phyloP scores from a whole-genome alignment of 495 filamentous ascomycete genomes.

The Neurospora sp. region DNA sequence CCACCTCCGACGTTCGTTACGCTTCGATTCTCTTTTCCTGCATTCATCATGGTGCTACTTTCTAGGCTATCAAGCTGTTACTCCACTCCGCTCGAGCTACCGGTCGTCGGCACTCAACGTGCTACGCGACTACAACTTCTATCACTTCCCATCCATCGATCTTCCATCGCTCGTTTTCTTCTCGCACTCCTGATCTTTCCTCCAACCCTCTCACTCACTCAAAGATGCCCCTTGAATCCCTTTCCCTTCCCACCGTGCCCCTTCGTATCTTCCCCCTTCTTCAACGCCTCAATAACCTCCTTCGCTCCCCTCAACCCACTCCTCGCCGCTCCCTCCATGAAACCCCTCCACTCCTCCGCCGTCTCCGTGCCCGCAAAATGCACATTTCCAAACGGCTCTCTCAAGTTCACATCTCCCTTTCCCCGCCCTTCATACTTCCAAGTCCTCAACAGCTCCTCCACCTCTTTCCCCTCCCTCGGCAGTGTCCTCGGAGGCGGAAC shows the following conservation, averaged over 20 bases:
- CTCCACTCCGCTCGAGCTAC: background rate
- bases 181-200: background rate
- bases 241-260: background rate
- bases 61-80: background rate
- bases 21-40: background rate
- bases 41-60: background rate
- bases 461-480: background rate
- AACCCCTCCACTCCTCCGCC: conserved; percentile 33
- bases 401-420: conserved; percentile 12
- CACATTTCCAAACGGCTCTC: conserved; percentile 21
- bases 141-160: no score
- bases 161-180: background rate
- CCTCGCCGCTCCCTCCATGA: conserved; percentile 40
- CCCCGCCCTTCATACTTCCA: background rate
- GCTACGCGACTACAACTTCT: no score
- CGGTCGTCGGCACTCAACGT: background rate
- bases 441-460: background rate
- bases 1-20: background rate
- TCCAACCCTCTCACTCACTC: background rate
- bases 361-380: conserved; percentile 42
- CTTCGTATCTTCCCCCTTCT: background rate
- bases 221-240: background rate
- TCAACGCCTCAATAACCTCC: conserved; percentile 21
- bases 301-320: conserved; percentile 26
- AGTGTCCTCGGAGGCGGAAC: background rate